phyloP scores from a whole-genome alignment of 2,329 filamentous ascomycete species.

The Clonostachys rosea region DNA sequence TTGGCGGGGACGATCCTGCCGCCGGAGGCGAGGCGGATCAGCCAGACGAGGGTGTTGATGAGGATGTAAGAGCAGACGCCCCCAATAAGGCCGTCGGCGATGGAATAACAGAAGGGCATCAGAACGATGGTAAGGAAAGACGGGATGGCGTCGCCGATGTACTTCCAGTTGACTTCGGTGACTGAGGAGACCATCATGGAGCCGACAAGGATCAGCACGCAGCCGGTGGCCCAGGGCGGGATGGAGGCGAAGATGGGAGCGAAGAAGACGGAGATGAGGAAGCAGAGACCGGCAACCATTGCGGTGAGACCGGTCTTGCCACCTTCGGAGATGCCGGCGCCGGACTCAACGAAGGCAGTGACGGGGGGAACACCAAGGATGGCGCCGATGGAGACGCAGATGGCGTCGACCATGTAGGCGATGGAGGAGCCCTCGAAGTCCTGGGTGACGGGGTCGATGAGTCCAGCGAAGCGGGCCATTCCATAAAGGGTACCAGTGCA shows the following conservation, averaged over 20 bases:
- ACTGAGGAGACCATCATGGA: constrained; percentile 78
- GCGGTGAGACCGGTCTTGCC: constrained; percentile 82
- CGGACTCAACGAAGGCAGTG: constrained; percentile 85
- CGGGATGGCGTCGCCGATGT: constrained; percentile 78
- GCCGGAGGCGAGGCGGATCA: constrained; percentile 60
- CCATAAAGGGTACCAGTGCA: constrained; percentile 83
- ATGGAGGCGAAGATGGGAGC: constrained; percentile 88
- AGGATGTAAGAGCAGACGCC: constrained; percentile 73
- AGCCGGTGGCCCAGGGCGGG: constrained; percentile 84
- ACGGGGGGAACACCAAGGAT: constrained; percentile 76
- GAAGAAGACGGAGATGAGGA: constrained; percentile 85
- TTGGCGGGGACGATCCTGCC: constrained; percentile 72
- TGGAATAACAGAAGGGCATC: constrained; percentile 89
- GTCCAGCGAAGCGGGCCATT: constrained; percentile 80
- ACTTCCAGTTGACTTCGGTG: constrained; percentile 83
- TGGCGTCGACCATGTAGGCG: constrained; percentile 79
- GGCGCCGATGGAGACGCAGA: constrained; percentile 73
- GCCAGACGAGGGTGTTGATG: constrained; percentile 68
- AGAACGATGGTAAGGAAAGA: constrained; percentile 79
- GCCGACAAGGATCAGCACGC: constrained; percentile 84
- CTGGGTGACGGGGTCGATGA: constrained; percentile 76
- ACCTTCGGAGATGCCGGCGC: constrained; percentile 83
- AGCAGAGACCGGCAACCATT: constrained; percentile 73
- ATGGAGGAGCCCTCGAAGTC: constrained; percentile 84
- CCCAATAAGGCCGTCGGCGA: constrained; percentile 80